Evolutionary conservation across 306 rosid species (phyloP), one percentile per base, ranked within the genome.

Genomic region (Prunus davidiana): DNA sequence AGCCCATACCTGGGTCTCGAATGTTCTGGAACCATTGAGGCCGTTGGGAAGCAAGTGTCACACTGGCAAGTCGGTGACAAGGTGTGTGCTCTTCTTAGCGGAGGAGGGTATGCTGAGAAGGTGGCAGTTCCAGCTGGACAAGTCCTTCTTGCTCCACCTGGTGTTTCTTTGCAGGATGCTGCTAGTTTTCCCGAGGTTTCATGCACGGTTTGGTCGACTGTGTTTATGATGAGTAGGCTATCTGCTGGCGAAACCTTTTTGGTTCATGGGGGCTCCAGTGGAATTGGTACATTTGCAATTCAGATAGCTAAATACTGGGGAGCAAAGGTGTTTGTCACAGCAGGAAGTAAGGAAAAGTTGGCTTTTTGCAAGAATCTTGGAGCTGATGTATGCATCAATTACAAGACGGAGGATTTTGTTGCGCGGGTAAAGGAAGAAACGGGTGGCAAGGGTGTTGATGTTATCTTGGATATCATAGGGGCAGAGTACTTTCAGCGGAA

Each of bases 201-300:
- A 10, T 78, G 92, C 83, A 95, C 97, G 3, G 97, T 95, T 24
- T 95, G 98, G 98, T 92, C 98, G 0, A 92, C 97, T 32, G 72
- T 88, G 67, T 95, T 92, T 69, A 92, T 92, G 97, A 92, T 70
- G 68, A 92, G 97, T 64, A 89, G 86, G 9, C 64, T 90, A 49
- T 80, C 90, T 28, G 74, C 85, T 0, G 97, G 97, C 20, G 98
- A 95, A 58, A 58, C 15, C 0, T 58, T 58, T 58, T 10, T 19
- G 97, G 84, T 91, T 79, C 98, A 93, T 81, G 98, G 98, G 61
- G 98, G 97, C 56, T 93, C 97, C 28, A 88, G 97, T 73, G 98
- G 98, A 76, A 91, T 93, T 28, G 98, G 98, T 27, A 89, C 96
- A 65, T 93, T 93, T 82, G 43, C 43, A 38, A 38, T 38, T 38